Evolutionary conservation across 768 basidiomycete genomes (phyloP), one percentile per base, ranked within the genome.

Genomic region (Boletellus ananas): DNA sequence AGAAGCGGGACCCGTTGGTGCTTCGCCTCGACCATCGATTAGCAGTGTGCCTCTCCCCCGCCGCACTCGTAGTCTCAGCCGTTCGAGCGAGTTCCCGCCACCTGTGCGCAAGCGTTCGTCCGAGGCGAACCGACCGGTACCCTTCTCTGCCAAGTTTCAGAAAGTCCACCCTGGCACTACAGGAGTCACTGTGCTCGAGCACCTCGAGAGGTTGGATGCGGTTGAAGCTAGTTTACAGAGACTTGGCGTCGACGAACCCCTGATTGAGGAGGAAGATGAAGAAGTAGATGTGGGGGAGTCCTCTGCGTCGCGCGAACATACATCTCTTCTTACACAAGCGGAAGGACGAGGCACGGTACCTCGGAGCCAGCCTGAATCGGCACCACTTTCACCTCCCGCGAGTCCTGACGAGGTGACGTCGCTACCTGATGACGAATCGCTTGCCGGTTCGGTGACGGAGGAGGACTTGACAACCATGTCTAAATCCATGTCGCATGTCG

Each of bases 101-200:
- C 84, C 84, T 7, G 78, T 82, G 47, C 78, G 80, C 25, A 75
- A 84, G 37, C 76, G 76, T 36, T 84, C 84, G 31, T 74, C 79
- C 7, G 86, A 85, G 42, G 74, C 76, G 21, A 76, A 81, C 17
- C 79, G 90, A 31, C 90, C 90, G 0, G 85, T 92, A 13, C 87
- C 89, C 4, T 90, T 92, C 65, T 82, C 84, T 12, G 79, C 84
- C n/a, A 91, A 90, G 69, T 87, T 88, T 67, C 81, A 86, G 61
- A 79, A 83, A 42, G 84, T 91, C 31, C 87, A 90, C 61, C 89
- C 89, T 40, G 88, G 87, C 34, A 90, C 89, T 25, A 92, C 89
- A 0, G 91, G 91, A 11, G 90, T 93, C 21, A 85, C 83, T 10
- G 84, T 93, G 42, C 75, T 94, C 34, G 87, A 90, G 60, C 90